Percentiles rank a stretch among this genome's conserved stretches.
Evolutionary conservation across 2,329 filamentous ascomycete genomes (phyloP).

Genomic region (Zasmidium cellare): DNA sequence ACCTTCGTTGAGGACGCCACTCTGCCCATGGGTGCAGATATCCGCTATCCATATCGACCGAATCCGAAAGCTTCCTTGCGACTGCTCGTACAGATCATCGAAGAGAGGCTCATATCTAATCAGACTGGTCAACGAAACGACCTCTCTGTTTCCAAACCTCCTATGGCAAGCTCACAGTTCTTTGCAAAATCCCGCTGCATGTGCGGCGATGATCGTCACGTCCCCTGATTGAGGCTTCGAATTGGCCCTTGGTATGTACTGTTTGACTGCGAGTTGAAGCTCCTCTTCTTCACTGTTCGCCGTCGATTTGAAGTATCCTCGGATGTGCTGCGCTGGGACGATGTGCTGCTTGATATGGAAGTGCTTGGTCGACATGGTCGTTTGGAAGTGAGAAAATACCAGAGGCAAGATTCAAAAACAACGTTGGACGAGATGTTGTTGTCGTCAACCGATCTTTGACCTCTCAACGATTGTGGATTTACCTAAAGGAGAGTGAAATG

Average conservation of each 20-base stretch:
- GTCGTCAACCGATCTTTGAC: too few relatives aligned
- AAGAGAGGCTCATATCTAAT: slow-evolving; percentile 14
- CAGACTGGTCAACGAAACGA: too few relatives aligned
- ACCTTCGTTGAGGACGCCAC: slow-evolving; percentile 20
- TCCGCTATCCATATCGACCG: slow-evolving; percentile 24
- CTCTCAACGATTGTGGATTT: background rate
- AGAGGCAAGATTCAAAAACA: too few relatives aligned
- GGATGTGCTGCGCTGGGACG: background rate
- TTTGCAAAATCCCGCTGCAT: slow-evolving; percentile 13
- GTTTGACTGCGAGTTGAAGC: slow-evolving; percentile 12
- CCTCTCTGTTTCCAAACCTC: too few relatives aligned
- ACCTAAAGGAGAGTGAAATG: too few relatives aligned
- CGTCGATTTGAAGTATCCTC: slow-evolving; percentile 1
- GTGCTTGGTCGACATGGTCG: too few relatives aligned
- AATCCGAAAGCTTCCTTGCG: slow-evolving; percentile 2
- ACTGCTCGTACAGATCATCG: background rate
- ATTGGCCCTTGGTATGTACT: slow-evolving; percentile 12
- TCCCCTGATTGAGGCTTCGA: slow-evolving; percentile 9
- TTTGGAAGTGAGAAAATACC: too few relatives aligned
- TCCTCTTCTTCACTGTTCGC: background rate
- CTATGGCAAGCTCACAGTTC: slow-evolving; percentile 4
- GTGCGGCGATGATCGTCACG: slow-evolving; percentile 16
- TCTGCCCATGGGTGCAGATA: slow-evolving; percentile 11
- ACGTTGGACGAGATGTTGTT: too few relatives aligned
- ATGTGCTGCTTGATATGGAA: too few relatives aligned